Evolutionary conservation across 768 basidiomycete genomes (phyloP).

Genomic region (Dacryopinax spathularia): DNA sequence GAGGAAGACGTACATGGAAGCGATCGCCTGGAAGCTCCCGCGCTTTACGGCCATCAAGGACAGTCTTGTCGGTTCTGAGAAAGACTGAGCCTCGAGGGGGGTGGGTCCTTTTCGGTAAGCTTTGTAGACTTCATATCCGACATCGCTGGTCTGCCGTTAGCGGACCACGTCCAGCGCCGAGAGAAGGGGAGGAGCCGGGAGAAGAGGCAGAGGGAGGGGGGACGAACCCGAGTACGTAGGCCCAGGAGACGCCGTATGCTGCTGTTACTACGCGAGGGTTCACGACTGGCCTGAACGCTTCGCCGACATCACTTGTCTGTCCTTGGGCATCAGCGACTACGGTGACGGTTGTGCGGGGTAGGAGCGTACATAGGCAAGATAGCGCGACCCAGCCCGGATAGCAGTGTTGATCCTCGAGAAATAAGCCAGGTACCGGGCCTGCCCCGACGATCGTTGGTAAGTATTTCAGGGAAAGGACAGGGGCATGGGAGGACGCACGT

Average conservation of each 20-base stretch:
- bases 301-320: slow-evolving; percentile 69
- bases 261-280: slow-evolving; percentile 56
- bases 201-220: not conserved
- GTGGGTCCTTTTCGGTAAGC: slow-evolving; percentile 53
- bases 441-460: not conserved
- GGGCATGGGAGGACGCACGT: slow-evolving; percentile 26
- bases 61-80: slow-evolving; percentile 55
- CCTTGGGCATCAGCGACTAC: too few species aligned
- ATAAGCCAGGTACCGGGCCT: slow-evolving; percentile 50
- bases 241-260: slow-evolving; percentile 70
- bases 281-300: slow-evolving; percentile 69
- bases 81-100: slow-evolving; percentile 49
- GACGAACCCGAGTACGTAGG: slow-evolving; percentile 52
- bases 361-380: slow-evolving; percentile 57
- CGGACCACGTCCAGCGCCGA: not conserved
- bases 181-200: not conserved
- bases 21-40: slow-evolving; percentile 65
- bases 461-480: not conserved
- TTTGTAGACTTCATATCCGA: slow-evolving; percentile 70
- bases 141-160: slow-evolving; percentile 33
- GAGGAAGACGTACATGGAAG: slow-evolving; percentile 49
- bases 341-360: too few species aligned
- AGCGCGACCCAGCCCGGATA: slow-evolving; percentile 51
- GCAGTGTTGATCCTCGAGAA: slow-evolving; percentile 65
- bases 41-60: slow-evolving; percentile 61